phyloP scores from a whole-genome alignment of 129 eudicot genomes.

The Saposhnikovia divaricata region DNA sequence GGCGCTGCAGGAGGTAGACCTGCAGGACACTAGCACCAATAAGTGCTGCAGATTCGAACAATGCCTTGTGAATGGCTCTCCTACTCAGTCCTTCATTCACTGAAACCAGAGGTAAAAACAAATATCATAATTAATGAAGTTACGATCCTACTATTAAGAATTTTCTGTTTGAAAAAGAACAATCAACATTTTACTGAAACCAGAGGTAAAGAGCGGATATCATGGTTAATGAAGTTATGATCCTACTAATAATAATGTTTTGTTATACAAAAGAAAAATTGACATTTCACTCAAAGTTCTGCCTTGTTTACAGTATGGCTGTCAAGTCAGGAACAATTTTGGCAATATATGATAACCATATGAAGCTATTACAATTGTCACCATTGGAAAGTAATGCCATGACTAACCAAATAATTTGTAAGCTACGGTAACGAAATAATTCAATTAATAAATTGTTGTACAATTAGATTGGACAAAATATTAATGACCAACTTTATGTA shows the following conservation, averaged over 20 bases:
- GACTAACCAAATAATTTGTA: not conserved
- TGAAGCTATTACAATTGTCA: not conserved
- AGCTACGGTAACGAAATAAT: not conserved
- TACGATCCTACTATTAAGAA: no score
- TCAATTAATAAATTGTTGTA: not conserved
- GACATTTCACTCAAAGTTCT: not conserved
- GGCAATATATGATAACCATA: not conserved
- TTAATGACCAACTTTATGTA: not conserved
- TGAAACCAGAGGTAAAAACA: conserved; percentile 19
- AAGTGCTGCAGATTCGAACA: conserved; percentile 67
- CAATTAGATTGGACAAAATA: not conserved
- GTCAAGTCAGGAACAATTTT: not conserved
- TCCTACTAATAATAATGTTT: not conserved
- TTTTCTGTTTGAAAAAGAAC: no score
- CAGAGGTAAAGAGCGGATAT: not conserved
- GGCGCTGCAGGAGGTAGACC: conserved; percentile 59
- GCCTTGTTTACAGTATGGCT: not conserved
- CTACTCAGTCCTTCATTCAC: conserved; percentile 74
- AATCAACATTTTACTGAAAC: not conserved
- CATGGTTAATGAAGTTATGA: not conserved
- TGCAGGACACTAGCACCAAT: conserved; percentile 71
- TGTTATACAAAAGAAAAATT: no score
- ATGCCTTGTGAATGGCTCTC: conserved; percentile 77
- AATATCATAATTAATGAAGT: not conserved
- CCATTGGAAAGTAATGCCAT: not conserved